Percentiles rank a stretch among this genome's conserved stretches.
Evolutionary conservation across 257 asterid genomes (phyloP).

Genomic region (Linderniella brevidens): DNA sequence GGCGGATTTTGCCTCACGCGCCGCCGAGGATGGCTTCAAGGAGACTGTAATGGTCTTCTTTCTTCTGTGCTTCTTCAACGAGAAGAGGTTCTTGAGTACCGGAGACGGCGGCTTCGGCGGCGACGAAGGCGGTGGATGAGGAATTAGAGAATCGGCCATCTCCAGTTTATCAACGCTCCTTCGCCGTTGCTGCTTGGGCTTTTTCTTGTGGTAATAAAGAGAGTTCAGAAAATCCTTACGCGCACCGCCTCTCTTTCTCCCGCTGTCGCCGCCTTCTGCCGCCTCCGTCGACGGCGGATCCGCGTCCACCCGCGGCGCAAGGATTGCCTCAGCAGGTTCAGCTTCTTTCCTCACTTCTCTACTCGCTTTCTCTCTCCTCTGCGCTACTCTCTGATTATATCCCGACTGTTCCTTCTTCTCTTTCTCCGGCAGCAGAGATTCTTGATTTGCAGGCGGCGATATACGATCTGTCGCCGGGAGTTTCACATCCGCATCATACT

Average conservation of each 20-base stretch:
- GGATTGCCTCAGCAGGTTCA: conserved; percentile 14
- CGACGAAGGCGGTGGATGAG: conserved; percentile 21
- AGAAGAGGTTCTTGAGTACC: conserved; percentile 36
- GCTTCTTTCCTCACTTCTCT: conserved; percentile 15
- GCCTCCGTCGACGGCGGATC: conserved; percentile 32
- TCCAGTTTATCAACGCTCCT: conserved; percentile 41
- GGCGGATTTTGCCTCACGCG: conserved; percentile 15
- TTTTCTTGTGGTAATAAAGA: conserved; percentile 56
- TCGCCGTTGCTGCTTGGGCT: conserved; percentile 46
- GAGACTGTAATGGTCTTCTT: conserved; percentile 34
- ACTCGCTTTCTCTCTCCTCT: conserved; percentile 27
- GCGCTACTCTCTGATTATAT: conserved; percentile 18
- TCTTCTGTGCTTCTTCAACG: conserved; percentile 46
- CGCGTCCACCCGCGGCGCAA: conserved; percentile 25
- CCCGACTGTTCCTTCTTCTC: too few relatives aligned
- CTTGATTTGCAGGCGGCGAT: conserved; percentile 6
- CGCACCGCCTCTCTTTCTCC: conserved; percentile 42
- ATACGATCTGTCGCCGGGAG: conserved; percentile 5
- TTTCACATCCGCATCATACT: conserved; percentile 12
- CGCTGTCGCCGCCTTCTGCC: conserved; percentile 27
- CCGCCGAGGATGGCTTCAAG: conserved; percentile 3
- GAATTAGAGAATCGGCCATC: conserved; percentile 30
- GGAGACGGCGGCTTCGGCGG: conserved; percentile 49
- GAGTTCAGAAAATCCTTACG: conserved; percentile 66
- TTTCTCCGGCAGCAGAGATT: neutral